A percentile compares a stretch with the other conserved stretches of the same genome.
Conservation (phyloP, 2,329 filamentous ascomycete genomes). For the Paracamarosporium sp. region DNA sequence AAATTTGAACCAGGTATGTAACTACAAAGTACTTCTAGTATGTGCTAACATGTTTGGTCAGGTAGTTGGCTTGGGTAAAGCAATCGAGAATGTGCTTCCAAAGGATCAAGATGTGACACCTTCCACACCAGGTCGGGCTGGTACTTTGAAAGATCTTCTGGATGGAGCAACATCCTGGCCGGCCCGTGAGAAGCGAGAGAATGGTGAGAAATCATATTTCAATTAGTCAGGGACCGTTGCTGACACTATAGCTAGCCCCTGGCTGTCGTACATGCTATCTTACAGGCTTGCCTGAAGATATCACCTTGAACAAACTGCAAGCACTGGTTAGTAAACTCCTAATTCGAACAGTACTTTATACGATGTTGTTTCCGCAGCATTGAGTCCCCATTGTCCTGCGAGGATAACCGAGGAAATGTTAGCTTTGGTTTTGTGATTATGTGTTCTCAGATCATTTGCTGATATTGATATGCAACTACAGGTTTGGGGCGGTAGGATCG, state of each 20-base stretch:
- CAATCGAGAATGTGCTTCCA: conserved; percentile 23
- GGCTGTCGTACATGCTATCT: conserved; percentile 33
- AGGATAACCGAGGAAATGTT: too few relatives aligned
- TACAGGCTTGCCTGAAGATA: conserved; percentile 28
- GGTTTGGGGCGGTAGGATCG: conserved; percentile 46
- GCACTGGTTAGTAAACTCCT: conserved; percentile 22
- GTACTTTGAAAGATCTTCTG: conserved; percentile 10
- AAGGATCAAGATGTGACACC: conserved; percentile 12
- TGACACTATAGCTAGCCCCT: conserved; percentile 24
- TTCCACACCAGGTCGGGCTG: background rate
- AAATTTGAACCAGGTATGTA: conserved; percentile 22
- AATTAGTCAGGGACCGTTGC: background rate
- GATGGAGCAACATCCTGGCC: conserved; percentile 33
- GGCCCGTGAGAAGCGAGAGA: conserved; percentile 35
- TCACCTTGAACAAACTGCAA: conserved; percentile 37
- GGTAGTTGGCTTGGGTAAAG: conserved; percentile 29
- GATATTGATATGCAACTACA: background rate
- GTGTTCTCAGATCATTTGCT: background rate
- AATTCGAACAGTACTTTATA: background rate
- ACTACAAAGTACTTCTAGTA: background rate
- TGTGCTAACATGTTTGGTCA: background rate
- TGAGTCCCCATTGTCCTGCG: too few relatives aligned
- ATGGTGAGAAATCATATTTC: conserved; percentile 22
- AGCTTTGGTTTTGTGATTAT: too few relatives aligned
- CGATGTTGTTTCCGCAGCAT: too few relatives aligned